These are phyloP conservation scores for Verruconis gallopava DNA, from an alignment of 2,329 filamentous ascomycete genomes.

Conservation along the genomic window DNA sequence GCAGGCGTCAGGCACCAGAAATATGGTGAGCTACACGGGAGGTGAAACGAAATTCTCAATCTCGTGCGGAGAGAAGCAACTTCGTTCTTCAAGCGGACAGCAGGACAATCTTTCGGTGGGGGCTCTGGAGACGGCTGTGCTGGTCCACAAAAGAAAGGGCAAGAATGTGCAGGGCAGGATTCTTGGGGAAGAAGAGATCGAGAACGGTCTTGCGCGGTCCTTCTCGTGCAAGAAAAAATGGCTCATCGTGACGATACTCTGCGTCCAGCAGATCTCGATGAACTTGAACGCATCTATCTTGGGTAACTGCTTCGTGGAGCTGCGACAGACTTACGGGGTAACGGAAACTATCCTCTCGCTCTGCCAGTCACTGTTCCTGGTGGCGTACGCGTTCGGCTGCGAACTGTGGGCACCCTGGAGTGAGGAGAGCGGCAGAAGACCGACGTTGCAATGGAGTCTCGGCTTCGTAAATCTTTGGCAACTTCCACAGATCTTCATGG, in stretches of 20 bases:
- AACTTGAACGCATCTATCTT: slow-evolving; percentile 43
- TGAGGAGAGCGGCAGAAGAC: slow-evolving; percentile 41
- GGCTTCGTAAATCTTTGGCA: slow-evolving; percentile 36
- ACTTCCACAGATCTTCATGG: slow-evolving; percentile 3
- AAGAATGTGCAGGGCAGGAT: too few species aligned
- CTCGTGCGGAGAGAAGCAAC: too few species aligned
- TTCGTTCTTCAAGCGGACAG: too few species aligned
- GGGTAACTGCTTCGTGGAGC: slow-evolving; percentile 32
- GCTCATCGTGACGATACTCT: slow-evolving; percentile 38
- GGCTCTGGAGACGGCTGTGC: too few species aligned
- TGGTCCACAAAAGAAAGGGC: too few species aligned
- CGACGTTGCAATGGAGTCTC: slow-evolving; percentile 37
- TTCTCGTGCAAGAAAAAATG: slow-evolving; percentile 38
- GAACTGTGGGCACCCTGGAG: slow-evolving; percentile 43
- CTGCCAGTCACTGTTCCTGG: slow-evolving; percentile 37
- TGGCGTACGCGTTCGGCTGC: slow-evolving; percentile 38
- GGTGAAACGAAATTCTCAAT: too few species aligned
- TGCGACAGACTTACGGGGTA: slow-evolving; percentile 33
- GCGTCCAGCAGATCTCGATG: slow-evolving; percentile 40
- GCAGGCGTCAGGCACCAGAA: too few species aligned
- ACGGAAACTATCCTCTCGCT: slow-evolving; percentile 34
- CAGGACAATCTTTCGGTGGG: too few species aligned
- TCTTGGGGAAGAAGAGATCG: too few species aligned
- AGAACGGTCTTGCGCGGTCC: too few species aligned
- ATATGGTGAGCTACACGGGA: too few species aligned